phyloP scores from a whole-genome alignment of 2,329 filamentous ascomycete genomes.

The Colletotrichum endophyticum region DNA sequence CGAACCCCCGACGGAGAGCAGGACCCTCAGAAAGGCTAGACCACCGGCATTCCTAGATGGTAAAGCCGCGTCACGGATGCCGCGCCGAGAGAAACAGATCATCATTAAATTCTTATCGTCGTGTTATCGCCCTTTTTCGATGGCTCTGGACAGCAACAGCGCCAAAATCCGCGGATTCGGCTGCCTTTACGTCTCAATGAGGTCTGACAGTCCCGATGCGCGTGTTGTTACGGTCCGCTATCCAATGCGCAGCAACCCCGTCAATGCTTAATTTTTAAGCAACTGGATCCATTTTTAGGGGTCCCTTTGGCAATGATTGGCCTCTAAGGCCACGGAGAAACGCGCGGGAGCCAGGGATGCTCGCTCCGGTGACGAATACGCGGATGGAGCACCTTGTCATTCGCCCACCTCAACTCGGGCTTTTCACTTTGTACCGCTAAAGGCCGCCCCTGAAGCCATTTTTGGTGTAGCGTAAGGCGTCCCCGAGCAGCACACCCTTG shows the following conservation, averaged over 20 bases:
- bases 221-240: not conserved
- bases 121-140: not conserved
- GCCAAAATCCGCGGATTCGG: not conserved
- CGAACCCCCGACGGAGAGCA: not conserved
- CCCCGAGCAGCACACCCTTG: not conserved
- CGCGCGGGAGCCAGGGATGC: not conserved
- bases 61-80: not conserved
- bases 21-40: not conserved
- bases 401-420: not conserved
- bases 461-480: not conserved
- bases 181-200: not conserved
- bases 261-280: not conserved
- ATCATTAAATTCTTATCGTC: not conserved
- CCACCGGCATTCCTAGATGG: not conserved
- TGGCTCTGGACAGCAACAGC: not conserved
- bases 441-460: not conserved
- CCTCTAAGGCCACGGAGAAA: not conserved
- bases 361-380: conserved; percentile 12
- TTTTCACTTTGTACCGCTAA: not conserved
- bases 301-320: not conserved
- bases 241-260: not conserved
- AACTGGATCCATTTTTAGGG: not conserved
- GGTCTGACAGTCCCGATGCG: not conserved
- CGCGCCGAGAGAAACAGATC: not conserved
- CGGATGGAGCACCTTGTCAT: not conserved